Conservation (phyloP, 441 rosid genomes). For the Erysimum pusillum region DNA sequence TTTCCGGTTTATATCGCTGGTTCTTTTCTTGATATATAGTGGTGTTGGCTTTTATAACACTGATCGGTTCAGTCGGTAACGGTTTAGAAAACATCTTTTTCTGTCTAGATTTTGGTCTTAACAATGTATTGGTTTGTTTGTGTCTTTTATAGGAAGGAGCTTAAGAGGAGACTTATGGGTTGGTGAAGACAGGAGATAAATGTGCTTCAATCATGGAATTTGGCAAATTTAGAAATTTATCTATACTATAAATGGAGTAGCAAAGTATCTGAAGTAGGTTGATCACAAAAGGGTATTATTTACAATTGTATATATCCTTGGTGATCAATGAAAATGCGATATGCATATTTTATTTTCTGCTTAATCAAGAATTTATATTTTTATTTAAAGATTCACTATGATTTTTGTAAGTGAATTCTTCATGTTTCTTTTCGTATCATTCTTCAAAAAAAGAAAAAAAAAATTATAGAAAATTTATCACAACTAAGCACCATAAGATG, state of each 20-base stretch:
- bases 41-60: not conserved
- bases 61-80: not conserved
- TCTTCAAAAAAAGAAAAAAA: not conserved
- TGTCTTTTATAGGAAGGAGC: constrained; percentile 43
- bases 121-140: constrained; percentile 32
- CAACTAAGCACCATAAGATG: not conserved
- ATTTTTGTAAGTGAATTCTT: not conserved
- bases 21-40: too few relatives aligned
- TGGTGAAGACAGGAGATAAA: constrained; percentile 4
- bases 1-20: too few relatives aligned
- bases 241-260: not conserved
- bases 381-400: not conserved
- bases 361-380: constrained; percentile 8
- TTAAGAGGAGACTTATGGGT: constrained; percentile 43
- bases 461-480: not conserved
- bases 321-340: constrained; percentile 14
- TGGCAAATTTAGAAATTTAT: too few relatives aligned
- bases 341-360: not conserved
- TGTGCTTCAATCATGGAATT: constrained; percentile 22
- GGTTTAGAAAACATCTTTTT: not conserved
- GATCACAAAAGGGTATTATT: constrained; percentile 12
- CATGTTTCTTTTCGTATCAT: constrained; percentile 1
- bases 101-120: constrained; percentile 2
- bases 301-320: constrained; percentile 12
- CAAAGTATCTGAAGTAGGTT: not conserved